Conservation (phyloP, 1,284 basidiomycete species). For the Trichosporon sp. region DNA sequence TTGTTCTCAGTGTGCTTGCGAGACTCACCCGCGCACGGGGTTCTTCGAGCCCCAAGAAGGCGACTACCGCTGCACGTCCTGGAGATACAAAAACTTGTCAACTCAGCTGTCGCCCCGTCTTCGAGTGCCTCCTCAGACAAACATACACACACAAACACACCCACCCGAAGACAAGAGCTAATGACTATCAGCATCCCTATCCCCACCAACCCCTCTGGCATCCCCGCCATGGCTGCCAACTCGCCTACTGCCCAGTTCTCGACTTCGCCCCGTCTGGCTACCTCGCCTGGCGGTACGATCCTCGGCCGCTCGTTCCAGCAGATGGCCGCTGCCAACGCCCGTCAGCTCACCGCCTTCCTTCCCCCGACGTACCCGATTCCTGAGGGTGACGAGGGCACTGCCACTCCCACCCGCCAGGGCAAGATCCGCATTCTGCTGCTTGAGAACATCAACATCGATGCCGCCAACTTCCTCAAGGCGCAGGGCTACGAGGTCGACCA, state of each 20-base stretch:
- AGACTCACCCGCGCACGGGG: not conserved
- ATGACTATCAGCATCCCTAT: constrained; percentile 42
- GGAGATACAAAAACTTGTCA: not conserved
- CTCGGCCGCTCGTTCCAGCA: constrained; percentile 5
- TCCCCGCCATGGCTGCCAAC: constrained; percentile 27
- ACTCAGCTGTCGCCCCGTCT: not conserved
- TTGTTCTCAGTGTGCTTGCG: not conserved
- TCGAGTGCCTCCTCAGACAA: not conserved
- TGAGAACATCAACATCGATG: constrained; percentile 92
- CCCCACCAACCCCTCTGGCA: constrained; percentile 43
- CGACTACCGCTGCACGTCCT: not conserved
- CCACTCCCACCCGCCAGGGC: constrained; percentile 28
- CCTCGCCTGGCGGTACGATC: constrained; percentile 24
- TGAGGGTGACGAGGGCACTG: constrained; percentile 26
- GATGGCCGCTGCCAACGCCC: constrained; percentile 21
- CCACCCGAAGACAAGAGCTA: not conserved
- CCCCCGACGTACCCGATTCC: constrained; percentile 38
- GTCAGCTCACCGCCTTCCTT: constrained; percentile 45
- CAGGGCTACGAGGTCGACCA: constrained; percentile 91
- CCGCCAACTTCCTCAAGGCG: constrained; percentile 70
- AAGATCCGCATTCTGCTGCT: constrained; percentile 63
- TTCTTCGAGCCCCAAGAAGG: not conserved
- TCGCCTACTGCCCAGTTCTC: constrained; percentile 26
- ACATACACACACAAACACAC: no score
- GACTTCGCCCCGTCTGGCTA: constrained; percentile 19